Evolutionary conservation across 768 basidiomycete species (phyloP), one percentile per base, ranked within the genome.

Genomic region (Lyophyllum decastes): DNA sequence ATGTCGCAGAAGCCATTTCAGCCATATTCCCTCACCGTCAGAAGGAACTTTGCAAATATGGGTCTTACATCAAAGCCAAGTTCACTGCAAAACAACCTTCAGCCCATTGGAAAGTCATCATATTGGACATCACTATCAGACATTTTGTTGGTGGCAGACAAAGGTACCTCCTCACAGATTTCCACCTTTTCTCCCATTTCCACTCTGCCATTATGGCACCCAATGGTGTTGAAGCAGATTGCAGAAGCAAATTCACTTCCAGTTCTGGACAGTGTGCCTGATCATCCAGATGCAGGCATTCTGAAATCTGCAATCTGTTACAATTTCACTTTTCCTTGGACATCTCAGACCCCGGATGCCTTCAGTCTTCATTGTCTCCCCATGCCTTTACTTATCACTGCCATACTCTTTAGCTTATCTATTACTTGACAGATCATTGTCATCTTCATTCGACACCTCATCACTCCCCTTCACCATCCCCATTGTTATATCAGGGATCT

Each of bases 61-160:
- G 69, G 66, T 0, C 60, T 49, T 43, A 6, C 40, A 1, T 72
- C 62, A 52, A 52, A 60, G 30, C 24, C 6, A 22, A 43, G 3
- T 61, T 64, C 19, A 25, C 65, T 2, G 58, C 65, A 14, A 61
- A 58, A 26, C 17, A 43, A 5, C 0, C 38, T 12, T 25, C 53
- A 1, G 41, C 46, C 0, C 58, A 61, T 49, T 21, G 33, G 2
- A 19, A 45, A 22, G 41, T 64, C 34, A 62, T 64, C 44, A 49
- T 58, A 16, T 63, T 57, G 24, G 63, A 66, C 41, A 55, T 46
- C 6, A 57, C 60, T 1, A 48, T 64, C 35, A 43, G 61, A 21
- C 62, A 50, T 34, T 27, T 38, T 4, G 57, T 66, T 7, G 55
- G 45, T 0, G 62, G 65, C n/a, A 62, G 65, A 0, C 62, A 66